phyloP scores from a whole-genome alignment of 176 grass and related monocot genomes.

The Otatea glauca region DNA sequence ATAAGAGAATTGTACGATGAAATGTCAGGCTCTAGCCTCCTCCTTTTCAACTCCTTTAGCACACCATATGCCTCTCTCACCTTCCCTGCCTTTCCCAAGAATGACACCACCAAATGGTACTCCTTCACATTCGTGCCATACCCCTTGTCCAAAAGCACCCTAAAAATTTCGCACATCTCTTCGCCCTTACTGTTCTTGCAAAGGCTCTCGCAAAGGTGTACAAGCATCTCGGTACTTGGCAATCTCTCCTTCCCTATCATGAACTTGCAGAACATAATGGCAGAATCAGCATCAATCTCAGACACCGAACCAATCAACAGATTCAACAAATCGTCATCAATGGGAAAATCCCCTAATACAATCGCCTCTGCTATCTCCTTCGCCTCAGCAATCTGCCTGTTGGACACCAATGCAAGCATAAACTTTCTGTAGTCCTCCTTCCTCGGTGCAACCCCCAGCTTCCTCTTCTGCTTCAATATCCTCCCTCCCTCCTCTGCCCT shows the following conservation, averaged over 20 bases:
- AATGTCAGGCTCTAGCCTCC: slow-evolving; percentile 65
- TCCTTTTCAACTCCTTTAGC: slow-evolving; percentile 78
- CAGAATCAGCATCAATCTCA: slow-evolving; percentile 63
- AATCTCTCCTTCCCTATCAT: slow-evolving; percentile 66
- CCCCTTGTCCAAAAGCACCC: slow-evolving; percentile 61
- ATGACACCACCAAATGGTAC: slow-evolving; percentile 71
- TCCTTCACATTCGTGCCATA: slow-evolving; percentile 50
- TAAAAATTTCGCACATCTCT: slow-evolving; percentile 68
- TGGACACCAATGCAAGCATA: slow-evolving; percentile 59
- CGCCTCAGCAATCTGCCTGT: slow-evolving; percentile 57
- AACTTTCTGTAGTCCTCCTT: slow-evolving; percentile 68
- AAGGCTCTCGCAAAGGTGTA: slow-evolving; percentile 59
- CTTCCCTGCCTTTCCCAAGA: slow-evolving; percentile 82
- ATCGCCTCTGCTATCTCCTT: slow-evolving; percentile 83
- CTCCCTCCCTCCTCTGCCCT: slow-evolving; percentile 61
- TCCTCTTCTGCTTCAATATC: slow-evolving; percentile 91
- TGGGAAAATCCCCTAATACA: slow-evolving; percentile 71
- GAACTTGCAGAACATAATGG: slow-evolving; percentile 72
- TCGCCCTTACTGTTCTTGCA: slow-evolving; percentile 69
- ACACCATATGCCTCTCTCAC: slow-evolving; percentile 91
- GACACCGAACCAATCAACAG: slow-evolving; percentile 62
- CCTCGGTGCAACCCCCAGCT: slow-evolving; percentile 75
- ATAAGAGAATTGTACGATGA: slow-evolving; percentile 84
- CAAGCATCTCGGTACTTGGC: slow-evolving; percentile 51
- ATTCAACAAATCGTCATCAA: slow-evolving; percentile 70